Evolutionary conservation across 1,284 basidiomycete genomes (phyloP), one percentile per base, ranked within the genome.

Genomic region (Clitocybe nebularis): DNA sequence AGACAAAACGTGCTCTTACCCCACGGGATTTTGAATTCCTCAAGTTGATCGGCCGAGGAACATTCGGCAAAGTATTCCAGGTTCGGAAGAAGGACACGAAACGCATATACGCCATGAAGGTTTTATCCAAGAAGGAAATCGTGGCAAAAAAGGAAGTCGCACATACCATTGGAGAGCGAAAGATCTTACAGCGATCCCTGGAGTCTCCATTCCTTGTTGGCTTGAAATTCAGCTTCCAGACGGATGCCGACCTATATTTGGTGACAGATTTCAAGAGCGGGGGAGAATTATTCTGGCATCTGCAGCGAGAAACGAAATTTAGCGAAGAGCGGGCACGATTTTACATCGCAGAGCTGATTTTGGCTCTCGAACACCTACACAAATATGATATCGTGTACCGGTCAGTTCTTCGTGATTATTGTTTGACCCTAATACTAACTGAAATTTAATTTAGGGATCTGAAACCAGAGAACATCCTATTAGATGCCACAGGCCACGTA

Each of bases 31-130:
- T 99, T 60, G 96, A 99, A 59, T 97, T 98, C 69, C 81, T 99
- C 61, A 97, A 97, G 66, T 86, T 99, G 52, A 99, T 99, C 66
- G 96, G 96, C 36, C 85, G 93, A 40, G 96, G 96, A 4, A 99
- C 96, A 0, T 99, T 99, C 62, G 96, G 96, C n/a, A 88, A 91
- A 39, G 95, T 99, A 16, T 99, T 98, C 75, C 96, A 99, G 67
- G 95, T 99, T 28, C 89, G 95, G 48, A 99, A 99, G 70, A 84
- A 78, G 62, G 95, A 99, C 70, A 99, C 96, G 33, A 89, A 92
- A 64, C 89, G 96, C 39, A 99, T 99, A 70, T 99, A 98, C 69
- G 96, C 96, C 42, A 99, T 99, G 95, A 99, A 99, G 64, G 91
- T 99, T 37, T 78, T 99, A 24, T 94, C 90, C 26, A 99, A 99